Percentiles rank a stretch among this genome's conserved stretches.
Evolutionary conservation across 805 yeast genomes (phyloP).

Genomic region (Metschnikowia reukaufii): DNA sequence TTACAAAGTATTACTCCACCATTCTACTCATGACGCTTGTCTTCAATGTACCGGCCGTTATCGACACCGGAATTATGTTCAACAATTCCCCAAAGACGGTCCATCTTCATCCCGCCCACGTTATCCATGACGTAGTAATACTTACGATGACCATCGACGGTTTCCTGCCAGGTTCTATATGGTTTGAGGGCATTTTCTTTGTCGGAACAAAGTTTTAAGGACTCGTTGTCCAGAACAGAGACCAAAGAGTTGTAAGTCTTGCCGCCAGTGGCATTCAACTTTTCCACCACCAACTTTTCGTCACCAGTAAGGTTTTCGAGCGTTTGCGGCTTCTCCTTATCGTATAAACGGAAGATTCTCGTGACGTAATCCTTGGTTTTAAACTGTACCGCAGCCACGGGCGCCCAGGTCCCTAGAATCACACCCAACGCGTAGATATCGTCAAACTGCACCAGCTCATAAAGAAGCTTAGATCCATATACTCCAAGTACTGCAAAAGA

Average conservation of each 20-base stretch:
- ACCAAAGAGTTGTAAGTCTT: conserved; percentile 63
- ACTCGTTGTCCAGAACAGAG: conserved; percentile 36
- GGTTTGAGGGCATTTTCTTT: conserved; percentile 21
- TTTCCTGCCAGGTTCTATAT: conserved; percentile 40
- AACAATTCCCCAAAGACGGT: conserved; percentile 79
- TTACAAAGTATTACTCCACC: not conserved
- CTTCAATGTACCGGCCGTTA: conserved; percentile 55
- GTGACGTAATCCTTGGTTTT: conserved; percentile 68
- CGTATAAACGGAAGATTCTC: conserved; percentile 68
- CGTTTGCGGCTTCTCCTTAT: conserved; percentile 61
- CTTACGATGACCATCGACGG: conserved; percentile 33
- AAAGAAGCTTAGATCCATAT: conserved; percentile 60
- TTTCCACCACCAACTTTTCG: conserved; percentile 68
- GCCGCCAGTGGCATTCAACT: conserved; percentile 65
- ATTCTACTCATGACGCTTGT: not conserved
- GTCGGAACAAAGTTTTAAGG: conserved; percentile 36
- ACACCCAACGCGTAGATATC: conserved; percentile 47
- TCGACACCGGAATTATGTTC: conserved; percentile 66
- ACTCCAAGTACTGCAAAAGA: conserved; percentile 62
- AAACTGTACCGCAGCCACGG: conserved; percentile 50
- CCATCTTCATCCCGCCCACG: conserved; percentile 81
- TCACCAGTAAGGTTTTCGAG: conserved; percentile 58
- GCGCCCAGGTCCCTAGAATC: conserved; percentile 53
- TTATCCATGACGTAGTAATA: conserved; percentile 65
- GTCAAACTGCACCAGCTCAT: conserved; percentile 53